These are phyloP conservation scores for Vanrija sp. DNA, from an alignment of 1,284 basidiomycete genomes.

Conservation along the genomic window DNA sequence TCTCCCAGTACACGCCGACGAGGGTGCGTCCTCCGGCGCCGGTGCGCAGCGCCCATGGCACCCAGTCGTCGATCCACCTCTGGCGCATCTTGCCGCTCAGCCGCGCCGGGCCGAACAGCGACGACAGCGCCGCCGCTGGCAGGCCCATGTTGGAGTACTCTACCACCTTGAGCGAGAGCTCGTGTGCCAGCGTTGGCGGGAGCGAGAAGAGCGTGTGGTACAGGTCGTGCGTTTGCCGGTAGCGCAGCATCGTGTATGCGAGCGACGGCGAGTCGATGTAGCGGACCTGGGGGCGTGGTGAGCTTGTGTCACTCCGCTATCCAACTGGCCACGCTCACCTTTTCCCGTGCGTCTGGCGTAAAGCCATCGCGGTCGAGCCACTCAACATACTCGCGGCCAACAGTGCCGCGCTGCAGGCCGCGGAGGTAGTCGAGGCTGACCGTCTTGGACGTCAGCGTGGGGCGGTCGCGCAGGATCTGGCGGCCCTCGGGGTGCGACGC, in stretches of 20 bases:
- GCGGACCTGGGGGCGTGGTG: conserved; percentile 62
- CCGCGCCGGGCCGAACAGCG: conserved; percentile 61
- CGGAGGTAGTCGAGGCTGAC: conserved; percentile 69
- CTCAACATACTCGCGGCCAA: conserved; percentile 81
- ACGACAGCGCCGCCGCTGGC: conserved; percentile 80
- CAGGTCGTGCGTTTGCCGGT: conserved; percentile 95
- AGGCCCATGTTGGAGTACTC: conserved; percentile 90
- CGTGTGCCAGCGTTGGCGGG: conserved; percentile 84
- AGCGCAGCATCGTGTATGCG: conserved; percentile 96
- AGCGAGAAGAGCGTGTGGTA: conserved; percentile 86
- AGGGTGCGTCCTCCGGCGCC: conserved; percentile 69
- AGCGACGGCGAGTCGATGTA: conserved; percentile 91
- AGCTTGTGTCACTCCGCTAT: neutral
- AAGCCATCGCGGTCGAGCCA: conserved; percentile 89
- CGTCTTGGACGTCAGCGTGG: conserved; percentile 72
- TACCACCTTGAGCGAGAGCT: conserved; percentile 94
- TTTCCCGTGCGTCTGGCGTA: conserved; percentile 91
- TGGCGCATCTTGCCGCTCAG: conserved; percentile 35
- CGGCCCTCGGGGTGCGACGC: conserved; percentile 73
- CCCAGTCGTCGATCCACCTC: conserved; percentile 59
- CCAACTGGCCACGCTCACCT: conserved; percentile 57
- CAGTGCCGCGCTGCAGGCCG: conserved; percentile 69
- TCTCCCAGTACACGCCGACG: conserved; percentile 93
- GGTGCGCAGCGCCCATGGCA: conserved; percentile 84
- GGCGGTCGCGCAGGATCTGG: conserved; percentile 74